Conservation (phyloP, 1,284 basidiomycete species). For the Erythrobasidium hasegawianum region DNA sequence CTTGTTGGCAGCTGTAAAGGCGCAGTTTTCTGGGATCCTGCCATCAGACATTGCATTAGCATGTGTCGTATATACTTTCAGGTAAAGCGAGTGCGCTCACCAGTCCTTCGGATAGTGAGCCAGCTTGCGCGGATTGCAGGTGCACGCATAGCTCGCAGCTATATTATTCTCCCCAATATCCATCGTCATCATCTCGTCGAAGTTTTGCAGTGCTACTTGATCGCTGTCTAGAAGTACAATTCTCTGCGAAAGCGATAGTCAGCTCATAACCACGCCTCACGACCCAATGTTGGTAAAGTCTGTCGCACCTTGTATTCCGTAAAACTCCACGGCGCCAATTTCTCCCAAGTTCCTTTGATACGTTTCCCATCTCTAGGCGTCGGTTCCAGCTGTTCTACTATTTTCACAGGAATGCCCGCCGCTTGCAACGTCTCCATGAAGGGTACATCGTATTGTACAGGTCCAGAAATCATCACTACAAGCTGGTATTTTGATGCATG, state of each 20-base stretch:
- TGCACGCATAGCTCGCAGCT: conserved; percentile 81
- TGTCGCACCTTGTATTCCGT: conserved; percentile 65
- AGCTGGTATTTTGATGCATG: conserved; percentile 70
- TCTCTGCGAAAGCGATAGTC: conserved; percentile 55
- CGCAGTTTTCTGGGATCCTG: conserved; percentile 87
- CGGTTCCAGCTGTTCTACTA: conserved; percentile 54
- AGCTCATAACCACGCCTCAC: too few relatives aligned
- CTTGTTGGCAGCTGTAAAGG: conserved; percentile 54
- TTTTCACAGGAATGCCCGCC: conserved; percentile 52
- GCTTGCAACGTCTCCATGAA: conserved; percentile 39
- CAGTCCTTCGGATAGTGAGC: conserved; percentile 83
- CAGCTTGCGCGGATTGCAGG: conserved; percentile 84
- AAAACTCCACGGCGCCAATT: conserved; percentile 74
- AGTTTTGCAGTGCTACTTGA: conserved; percentile 79
- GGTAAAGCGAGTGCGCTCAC: too few relatives aligned
- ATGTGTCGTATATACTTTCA: too few relatives aligned
- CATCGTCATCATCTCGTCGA: conserved; percentile 81
- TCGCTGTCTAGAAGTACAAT: conserved; percentile 83
- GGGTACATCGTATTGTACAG: conserved; percentile 56
- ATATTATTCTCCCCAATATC: conserved; percentile 60
- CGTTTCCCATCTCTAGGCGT: conserved; percentile 54
- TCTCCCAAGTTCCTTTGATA: conserved; percentile 86
- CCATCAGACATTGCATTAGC: not conserved
- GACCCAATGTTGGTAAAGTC: not conserved
- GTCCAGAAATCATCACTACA: conserved; percentile 54